Base-by-base conservation (phyloP, 2,329 filamentous ascomycete genomes). In the Claviceps pazoutovae region DNA sequence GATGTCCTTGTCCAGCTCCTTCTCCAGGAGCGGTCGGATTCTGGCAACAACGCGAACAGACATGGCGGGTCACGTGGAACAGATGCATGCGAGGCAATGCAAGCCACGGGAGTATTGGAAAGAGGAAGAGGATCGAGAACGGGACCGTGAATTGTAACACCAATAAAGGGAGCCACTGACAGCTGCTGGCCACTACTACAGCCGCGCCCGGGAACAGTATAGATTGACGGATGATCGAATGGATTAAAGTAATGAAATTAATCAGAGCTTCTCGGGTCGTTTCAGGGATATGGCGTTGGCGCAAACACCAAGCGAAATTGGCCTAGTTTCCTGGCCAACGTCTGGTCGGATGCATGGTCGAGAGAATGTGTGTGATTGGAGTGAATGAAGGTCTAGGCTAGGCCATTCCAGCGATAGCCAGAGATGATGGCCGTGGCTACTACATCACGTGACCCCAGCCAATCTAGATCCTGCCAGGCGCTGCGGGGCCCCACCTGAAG, bases 11-110 rank as follows among this genome's bases (percentile, higher is more conserved):
- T 93, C 86, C 53, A 84, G 74, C 73, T 97, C 93, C 57, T 84
- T 82, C 60, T 87, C 84, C 56, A 96, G 80, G 56, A 96, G 78
- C 50, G 91, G 91, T 60, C 91, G 84, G 61, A 98, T 86, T 59
- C 93, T 81, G 54, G 91, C 90, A 57, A 97, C 87, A 54, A 97
- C 90, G 63, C 88, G 79, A 58, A 96, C 87, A 55, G 76, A 77
- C 80, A 82, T 80, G 57, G 54, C 60, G 21, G 48, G 42, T 44
- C 38, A 34, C 19, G 41, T 43, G 41, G 50, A 56, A 53, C 53
- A 52, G 55, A 52, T 34, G 46, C 53, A 52, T 54, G 46, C 50
- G 53, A 39, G 37, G 52, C 47, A 58, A 53, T 48, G 52, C 26
- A 50, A 49, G 42, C 49, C 55, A 37, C 49, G 53, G 19, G 41